A percentile compares a stretch with the other conserved stretches of the same genome.
phyloP scores from a whole-genome alignment of 1,284 basidiomycete species.

The Ganoderma multipileum region DNA sequence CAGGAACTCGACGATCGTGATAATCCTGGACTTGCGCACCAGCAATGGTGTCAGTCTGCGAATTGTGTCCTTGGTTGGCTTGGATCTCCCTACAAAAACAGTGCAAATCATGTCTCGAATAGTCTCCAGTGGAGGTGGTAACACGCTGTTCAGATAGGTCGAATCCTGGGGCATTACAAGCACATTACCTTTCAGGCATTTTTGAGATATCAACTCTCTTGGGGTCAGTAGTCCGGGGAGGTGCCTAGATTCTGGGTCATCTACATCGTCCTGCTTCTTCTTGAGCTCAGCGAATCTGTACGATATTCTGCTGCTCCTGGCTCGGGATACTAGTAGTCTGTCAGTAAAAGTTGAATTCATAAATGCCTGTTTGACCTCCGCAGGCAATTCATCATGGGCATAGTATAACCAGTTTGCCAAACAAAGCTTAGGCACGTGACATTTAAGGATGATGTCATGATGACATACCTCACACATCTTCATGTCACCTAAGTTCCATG shows the following conservation, averaged over 20 bases:
- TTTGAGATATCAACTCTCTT: not conserved
- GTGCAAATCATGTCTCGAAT: not conserved
- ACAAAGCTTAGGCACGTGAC: too few relatives aligned
- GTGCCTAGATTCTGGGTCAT: too few relatives aligned
- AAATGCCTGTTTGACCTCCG: too few relatives aligned
- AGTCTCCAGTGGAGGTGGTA: not conserved
- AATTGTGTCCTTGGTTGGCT: not conserved
- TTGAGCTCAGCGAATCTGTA: too few relatives aligned
- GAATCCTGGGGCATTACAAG: not conserved
- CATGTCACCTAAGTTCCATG: too few relatives aligned
- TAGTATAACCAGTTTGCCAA: too few relatives aligned
- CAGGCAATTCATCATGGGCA: too few relatives aligned
- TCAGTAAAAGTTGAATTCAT: not conserved
- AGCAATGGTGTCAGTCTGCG: not conserved
- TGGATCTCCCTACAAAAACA: not conserved
- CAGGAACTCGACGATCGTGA: not conserved
- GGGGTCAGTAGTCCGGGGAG: too few relatives aligned
- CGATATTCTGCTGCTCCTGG: not conserved
- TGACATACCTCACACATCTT: too few relatives aligned
- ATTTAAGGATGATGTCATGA: too few relatives aligned
- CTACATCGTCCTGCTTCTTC: too few relatives aligned
- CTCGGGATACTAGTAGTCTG: not conserved
- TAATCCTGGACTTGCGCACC: not conserved
- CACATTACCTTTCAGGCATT: not conserved
- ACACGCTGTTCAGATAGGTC: not conserved